Conservation (phyloP, 306 rosid genomes). For the Dryas octopetala region DNA sequence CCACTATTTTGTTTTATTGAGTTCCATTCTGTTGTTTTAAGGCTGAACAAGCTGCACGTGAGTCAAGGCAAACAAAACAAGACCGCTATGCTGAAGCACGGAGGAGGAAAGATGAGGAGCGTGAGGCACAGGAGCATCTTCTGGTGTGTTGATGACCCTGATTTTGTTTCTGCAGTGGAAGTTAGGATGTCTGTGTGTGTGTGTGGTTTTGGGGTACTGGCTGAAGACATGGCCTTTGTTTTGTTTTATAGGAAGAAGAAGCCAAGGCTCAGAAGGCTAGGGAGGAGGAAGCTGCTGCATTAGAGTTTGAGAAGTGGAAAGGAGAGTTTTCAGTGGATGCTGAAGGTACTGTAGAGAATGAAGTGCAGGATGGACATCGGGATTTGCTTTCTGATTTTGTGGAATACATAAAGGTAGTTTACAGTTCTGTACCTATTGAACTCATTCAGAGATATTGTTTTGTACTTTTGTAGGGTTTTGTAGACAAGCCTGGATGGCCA, state of each 20-base stretch:
- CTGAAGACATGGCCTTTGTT: conserved; percentile 22
- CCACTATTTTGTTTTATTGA: conserved; percentile 8
- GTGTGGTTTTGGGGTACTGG: conserved; percentile 13
- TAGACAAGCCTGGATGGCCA: not conserved
- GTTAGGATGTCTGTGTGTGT: conserved; percentile 11
- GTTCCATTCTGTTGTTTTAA: conserved; percentile 31
- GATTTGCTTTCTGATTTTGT: conserved; percentile 80
- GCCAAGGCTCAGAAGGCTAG: conserved; percentile 80
- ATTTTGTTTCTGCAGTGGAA: conserved; percentile 6
- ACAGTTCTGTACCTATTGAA: conserved; percentile 11
- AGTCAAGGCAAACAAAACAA: conserved; percentile 70
- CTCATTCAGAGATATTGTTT: conserved; percentile 1
- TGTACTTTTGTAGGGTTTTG: not conserved
- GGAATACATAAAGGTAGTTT: conserved; percentile 77
- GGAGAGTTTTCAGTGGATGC: conserved; percentile 91
- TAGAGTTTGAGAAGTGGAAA: conserved; percentile 98
- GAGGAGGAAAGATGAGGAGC: conserved; percentile 95
- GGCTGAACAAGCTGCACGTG: conserved; percentile 90
- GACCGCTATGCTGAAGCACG: conserved; percentile 78
- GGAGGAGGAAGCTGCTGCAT: conserved; percentile 96
- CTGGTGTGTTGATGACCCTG: conserved; percentile 49
- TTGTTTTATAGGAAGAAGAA: conserved; percentile 82
- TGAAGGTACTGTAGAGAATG: conserved; percentile 85
- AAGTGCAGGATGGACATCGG: conserved; percentile 63
- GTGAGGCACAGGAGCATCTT: conserved; percentile 66